Evolutionary conservation across 139 green algal species (phyloP), one percentile per base, ranked within the genome.

Genomic region (Chlorella sp.): DNA sequence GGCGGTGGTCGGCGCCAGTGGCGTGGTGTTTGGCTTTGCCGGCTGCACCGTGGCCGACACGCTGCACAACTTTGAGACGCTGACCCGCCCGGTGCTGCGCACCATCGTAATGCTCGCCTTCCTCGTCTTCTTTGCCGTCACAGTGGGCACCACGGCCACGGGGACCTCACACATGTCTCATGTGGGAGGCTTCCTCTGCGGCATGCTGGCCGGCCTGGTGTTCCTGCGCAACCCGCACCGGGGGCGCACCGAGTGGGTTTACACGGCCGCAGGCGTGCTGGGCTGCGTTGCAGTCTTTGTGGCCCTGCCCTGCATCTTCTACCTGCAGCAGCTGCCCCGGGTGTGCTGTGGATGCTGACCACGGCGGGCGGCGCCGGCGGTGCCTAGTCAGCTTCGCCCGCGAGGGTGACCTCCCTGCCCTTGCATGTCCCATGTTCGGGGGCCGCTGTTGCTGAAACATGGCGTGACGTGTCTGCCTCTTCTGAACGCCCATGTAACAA

Each of bases 11-110:
- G 96, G 96, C 36, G 92, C 93, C 61, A 95, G 89, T 37, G 96
- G 96, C 24, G 95, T 93, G 30, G 91, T 95, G 2, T 98, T 97
- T 94, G 96, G 96, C n/a, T 88, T 97, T 77, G 82, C 97, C 77
- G 96, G 95, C 48, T 90, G 95, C 69, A 96, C 93, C 76, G 84
- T 95, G 28, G 82, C 92, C 14, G 93, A 95, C 71, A 94, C 94
- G 68, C 22, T 95, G 66, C 86, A 96, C 26, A 96, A 96, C 91
- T 96, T 93, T 85, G 86, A 93, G 60, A 92, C 89, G 32, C 86
- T 97, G 26, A 81, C 79, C 19, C 83, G 91, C 88, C 88, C 77
- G 53, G 83, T 97, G 26, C 85, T 97, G 86, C 93, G 94, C 32
- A 78, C 93, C 24, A 11, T 91, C 3, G 36, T 94, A 61, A 94